These are phyloP conservation scores for Naganishia liquefaciens DNA, from an alignment of 1,284 basidiomycete genomes.

Conservation along the genomic window DNA sequence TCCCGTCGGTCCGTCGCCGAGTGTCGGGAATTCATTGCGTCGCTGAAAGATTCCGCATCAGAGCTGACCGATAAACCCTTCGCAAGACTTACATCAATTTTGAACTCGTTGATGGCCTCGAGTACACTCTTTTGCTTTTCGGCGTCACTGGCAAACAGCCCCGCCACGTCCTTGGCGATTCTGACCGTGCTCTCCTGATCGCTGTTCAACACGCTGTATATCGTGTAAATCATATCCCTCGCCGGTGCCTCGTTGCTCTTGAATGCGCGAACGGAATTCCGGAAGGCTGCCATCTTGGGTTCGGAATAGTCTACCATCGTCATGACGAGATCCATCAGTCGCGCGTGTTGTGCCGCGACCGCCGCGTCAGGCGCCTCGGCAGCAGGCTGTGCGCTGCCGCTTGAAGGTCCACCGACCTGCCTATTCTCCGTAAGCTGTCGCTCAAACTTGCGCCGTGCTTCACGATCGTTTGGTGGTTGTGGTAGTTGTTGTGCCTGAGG, in stretches of 20 bases:
- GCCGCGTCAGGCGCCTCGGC: constrained; percentile 43
- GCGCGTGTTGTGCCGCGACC: constrained; percentile 61
- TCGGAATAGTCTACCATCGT: constrained; percentile 69
- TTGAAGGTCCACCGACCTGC: neutral
- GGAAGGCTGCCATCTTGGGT: constrained; percentile 72
- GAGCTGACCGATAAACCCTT: neutral
- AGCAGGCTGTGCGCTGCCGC: neutral
- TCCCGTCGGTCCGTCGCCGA: constrained; percentile 57
- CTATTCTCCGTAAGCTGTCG: constrained; percentile 25
- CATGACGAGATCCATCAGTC: constrained; percentile 69
- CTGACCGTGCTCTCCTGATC: constrained; percentile 74
- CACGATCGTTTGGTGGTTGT: constrained; percentile 17
- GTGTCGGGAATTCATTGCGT: constrained; percentile 78
- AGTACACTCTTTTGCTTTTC: constrained; percentile 79
- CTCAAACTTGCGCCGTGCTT: constrained; percentile 33
- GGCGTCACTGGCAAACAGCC: constrained; percentile 71
- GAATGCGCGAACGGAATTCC: constrained; percentile 77
- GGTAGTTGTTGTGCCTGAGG: constrained; percentile 30
- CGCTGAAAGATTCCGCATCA: constrained; percentile 59
- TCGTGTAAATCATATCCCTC: constrained; percentile 79
- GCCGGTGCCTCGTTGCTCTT: constrained; percentile 75
- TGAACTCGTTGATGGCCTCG: constrained; percentile 77
- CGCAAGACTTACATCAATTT: constrained; percentile 65
- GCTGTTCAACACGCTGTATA: constrained; percentile 79
- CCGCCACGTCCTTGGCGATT: constrained; percentile 75